Conservation (phyloP, 1,284 basidiomycete genomes). For the Microbotryomycetes sp. region DNA sequence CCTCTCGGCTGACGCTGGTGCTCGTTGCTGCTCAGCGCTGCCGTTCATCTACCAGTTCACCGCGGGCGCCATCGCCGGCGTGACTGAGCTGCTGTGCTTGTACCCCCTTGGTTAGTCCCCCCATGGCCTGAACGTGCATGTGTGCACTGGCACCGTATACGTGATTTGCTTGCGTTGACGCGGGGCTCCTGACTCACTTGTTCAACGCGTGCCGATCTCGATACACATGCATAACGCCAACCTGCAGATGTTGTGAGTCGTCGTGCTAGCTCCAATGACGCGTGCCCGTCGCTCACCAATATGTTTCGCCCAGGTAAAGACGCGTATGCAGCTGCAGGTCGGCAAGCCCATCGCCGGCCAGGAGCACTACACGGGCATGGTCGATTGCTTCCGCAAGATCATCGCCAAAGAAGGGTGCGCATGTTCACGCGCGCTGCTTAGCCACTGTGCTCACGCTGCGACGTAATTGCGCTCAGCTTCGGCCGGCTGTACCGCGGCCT, state of each 20-base stretch:
- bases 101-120: constrained; percentile 71
- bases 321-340: constrained; percentile 90
- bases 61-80: constrained; percentile 76
- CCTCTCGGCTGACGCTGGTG: neutral
- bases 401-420: constrained; percentile 75
- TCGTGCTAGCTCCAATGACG: constrained; percentile 36
- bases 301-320: constrained; percentile 60
- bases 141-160: neutral
- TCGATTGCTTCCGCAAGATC: constrained; percentile 70
- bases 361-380: constrained; percentile 52
- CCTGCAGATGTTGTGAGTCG: constrained; percentile 21
- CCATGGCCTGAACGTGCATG: neutral
- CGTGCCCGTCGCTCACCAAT: constrained; percentile 31
- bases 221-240: too few relatives aligned
- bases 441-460: neutral
- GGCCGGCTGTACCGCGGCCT: constrained; percentile 88
- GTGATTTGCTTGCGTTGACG: constrained; percentile 4
- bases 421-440: neutral
- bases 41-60: constrained; percentile 60
- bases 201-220: neutral
- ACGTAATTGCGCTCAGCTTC: constrained; percentile 47
- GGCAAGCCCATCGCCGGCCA: constrained; percentile 54
- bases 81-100: constrained; percentile 79
- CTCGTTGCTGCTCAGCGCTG: constrained; percentile 20
- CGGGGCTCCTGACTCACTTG: neutral